Evolutionary conservation across 1,284 basidiomycete genomes (phyloP), one percentile per base, ranked within the genome.

Genomic region (Trichosporon ovoides): DNA sequence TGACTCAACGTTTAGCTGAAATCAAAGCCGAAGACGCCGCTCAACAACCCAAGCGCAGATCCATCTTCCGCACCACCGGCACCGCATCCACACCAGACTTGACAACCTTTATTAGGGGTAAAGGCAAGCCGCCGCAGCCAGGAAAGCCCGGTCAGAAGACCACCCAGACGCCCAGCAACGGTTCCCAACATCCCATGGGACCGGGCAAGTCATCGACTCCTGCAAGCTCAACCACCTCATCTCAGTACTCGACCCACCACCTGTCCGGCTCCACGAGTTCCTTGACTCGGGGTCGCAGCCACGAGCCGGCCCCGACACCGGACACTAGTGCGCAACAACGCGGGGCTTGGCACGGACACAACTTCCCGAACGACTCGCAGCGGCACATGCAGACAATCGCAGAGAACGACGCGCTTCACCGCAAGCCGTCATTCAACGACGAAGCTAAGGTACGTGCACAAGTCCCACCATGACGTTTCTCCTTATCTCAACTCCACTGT

Each of bases 31-130:
- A 63, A 18, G 64, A 61, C n/a, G 61, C 64, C 33, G 58, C 60
- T 12, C 54, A 63, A 16, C 35, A 59, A 20, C 62, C 64, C 10
- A 88, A 88, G 74, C 83, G 89, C 40, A 82, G 89, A 54, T 89
- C 87, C 64, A 84, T 93, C 78, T 91, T 91, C 74, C 83, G 91
- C 59, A 86, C 87, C n/a, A 81, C 87, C 7, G 91, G 90, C 51
- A 91, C 89, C 2, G 87, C 89, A 22, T 89, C 87, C 66, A 90
- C 87, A 66, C 91, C 91, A 22, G 91, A 95, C 75, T 81, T 94
- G 22, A 87, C 88, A 3, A 91, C 88, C 3, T 80, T 93, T 56
- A 77, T 91, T 54, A 82, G 63, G 12, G 56, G 86, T 62, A 91
- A 90, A 77, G 85, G 87, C 35, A 88, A 85, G 36, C 38, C 37